Evolutionary conservation across 116 monocot species (phyloP), one percentile per base, ranked within the genome.

Genomic region (Trichopus zeylanicus): DNA sequence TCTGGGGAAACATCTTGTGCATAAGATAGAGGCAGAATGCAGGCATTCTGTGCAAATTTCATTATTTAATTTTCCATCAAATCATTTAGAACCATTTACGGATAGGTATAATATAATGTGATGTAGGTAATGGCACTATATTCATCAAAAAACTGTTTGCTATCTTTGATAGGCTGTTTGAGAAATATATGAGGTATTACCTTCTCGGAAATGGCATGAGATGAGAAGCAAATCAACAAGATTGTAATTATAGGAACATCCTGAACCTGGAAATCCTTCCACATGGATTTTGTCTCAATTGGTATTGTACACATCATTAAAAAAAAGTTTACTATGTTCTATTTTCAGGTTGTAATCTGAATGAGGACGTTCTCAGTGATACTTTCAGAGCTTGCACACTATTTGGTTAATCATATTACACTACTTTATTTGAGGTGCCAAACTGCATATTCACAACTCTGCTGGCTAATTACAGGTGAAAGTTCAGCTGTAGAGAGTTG

Each of bases 141-240:
- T 51, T 23, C 20, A 5, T 22, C 19, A 22, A 22, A 8, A 22
- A 51, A 28, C 12, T 27, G 12, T 13, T 26, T 53, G 8, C 0
- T 27, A 0, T 32, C 29, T 63, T 49, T 69, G 16, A 18, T 73
- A 92, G 93, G 85, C 85, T 31, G 93, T 93, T 28, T 73, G 80
- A 72, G 93, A 93, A 57, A 58, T 93, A 39, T 93, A 88, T 65
- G 93, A 93, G 65, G 60, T 93, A 59, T 69, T 79, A 35, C 88
- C 88, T 25, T 67, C 74, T 67, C 88, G 88, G 12, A 54, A 72
- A 70, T 93, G 93, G 93, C 29, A 27, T 35, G 26, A 74, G 30
- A 67, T 48, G 88, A 85, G 57, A 72, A 74, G 20, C 26, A 69
- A 55, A 68, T 65, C 29, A 93, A 67, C 81, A 84, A 85, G 70